Percentiles rank a stretch among this genome's conserved stretches.
Conservation (phyloP, 192 early-diverging fungal species). For the Coemansia sp. region DNA sequence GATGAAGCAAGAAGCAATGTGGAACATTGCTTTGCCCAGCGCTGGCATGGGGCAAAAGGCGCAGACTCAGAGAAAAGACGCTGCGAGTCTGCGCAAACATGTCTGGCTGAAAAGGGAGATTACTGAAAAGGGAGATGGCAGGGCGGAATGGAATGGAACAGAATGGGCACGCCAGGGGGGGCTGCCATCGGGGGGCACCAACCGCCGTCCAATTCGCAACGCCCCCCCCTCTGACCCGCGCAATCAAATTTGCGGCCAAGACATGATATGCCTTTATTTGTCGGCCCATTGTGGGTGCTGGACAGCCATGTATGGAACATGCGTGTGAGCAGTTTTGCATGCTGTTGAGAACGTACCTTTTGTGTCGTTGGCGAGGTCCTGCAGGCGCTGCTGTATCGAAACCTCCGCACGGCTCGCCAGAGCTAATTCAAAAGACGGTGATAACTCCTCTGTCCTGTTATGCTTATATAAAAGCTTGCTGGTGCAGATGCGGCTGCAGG, state of each 20-base stretch:
- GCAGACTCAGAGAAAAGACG: no score
- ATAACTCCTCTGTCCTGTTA: background rate
- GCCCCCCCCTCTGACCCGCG: constrained; percentile 9
- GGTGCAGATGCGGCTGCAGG: constrained; percentile 7
- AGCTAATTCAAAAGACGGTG: background rate
- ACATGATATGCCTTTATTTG: constrained; percentile 16
- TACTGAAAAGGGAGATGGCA: no score
- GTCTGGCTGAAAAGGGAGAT: no score
- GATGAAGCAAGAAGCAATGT: constrained; percentile 6
- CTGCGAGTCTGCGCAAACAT: no score
- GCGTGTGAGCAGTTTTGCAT: constrained; percentile 15
- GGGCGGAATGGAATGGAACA: no score
- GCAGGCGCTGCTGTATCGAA: background rate
- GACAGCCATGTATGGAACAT: constrained; percentile 7
- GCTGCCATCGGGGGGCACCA: no score
- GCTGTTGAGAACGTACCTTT: constrained; percentile 10
- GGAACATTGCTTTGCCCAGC: background rate
- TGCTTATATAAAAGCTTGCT: constrained; percentile 2
- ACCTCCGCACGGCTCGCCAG: background rate
- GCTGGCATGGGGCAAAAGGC: background rate
- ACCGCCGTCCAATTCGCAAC: no score
- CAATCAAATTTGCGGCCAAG: constrained; percentile 3
- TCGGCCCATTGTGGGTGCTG: constrained; percentile 12
- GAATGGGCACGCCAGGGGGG: constrained; percentile 1
- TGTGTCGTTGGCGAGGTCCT: background rate